phyloP scores from a whole-genome alignment of 768 basidiomycete species.

The Lactifluus hygrophoroides region DNA sequence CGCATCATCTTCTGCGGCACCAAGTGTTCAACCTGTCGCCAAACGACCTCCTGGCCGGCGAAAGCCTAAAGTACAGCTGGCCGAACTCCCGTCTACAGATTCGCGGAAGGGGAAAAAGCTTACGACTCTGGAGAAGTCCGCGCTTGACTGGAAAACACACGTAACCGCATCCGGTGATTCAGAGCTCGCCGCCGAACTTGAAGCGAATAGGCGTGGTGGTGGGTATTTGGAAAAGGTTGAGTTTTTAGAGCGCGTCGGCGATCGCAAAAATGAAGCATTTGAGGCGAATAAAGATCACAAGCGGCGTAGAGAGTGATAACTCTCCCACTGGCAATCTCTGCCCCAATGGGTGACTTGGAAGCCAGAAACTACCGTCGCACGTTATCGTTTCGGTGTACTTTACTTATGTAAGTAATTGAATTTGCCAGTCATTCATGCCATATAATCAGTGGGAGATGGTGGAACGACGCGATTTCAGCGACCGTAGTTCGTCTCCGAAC shows the following conservation, averaged over 20 bases:
- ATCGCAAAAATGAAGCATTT: slow-evolving; percentile 55
- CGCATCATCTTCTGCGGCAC: slow-evolving; percentile 15
- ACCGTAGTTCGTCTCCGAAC: no score
- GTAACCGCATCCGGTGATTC: slow-evolving; percentile 35
- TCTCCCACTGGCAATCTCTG: no score
- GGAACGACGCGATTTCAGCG: no score
- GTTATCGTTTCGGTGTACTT: no score
- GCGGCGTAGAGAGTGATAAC: slow-evolving; percentile 27
- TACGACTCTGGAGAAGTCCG: slow-evolving; percentile 77
- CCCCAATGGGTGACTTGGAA: not conserved
- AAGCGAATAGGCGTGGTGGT: slow-evolving; percentile 61
- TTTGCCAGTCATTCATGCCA: no score
- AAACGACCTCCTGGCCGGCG: slow-evolving; percentile 58
- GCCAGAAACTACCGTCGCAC: no score
- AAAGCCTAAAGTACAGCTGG: slow-evolving; percentile 51
- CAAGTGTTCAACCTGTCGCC: slow-evolving; percentile 4
- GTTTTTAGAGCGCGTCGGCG: slow-evolving; percentile 68
- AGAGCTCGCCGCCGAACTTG: slow-evolving; percentile 59
- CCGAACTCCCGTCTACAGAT: slow-evolving; percentile 40
- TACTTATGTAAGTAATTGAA: no score
- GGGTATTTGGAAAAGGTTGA: slow-evolving; percentile 83
- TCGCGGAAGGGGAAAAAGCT: slow-evolving; percentile 62
- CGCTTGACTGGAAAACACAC: slow-evolving; percentile 78
- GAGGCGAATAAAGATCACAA: slow-evolving; percentile 51
- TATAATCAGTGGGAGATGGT: no score